phyloP scores from a whole-genome alignment of 139 green algal genomes.

The Coelastrella sp. region DNA sequence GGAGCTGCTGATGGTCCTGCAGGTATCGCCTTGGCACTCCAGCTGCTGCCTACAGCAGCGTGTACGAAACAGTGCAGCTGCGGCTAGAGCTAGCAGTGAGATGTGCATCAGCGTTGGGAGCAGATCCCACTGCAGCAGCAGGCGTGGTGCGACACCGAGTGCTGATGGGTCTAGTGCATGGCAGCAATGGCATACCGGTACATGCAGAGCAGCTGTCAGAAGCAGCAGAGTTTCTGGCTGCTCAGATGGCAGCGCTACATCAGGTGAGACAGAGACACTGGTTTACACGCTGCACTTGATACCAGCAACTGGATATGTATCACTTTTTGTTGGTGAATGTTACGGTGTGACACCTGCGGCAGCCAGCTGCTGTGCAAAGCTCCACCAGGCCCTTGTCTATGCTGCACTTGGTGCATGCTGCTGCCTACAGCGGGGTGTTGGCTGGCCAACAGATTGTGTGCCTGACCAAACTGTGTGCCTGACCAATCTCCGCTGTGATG shows the following conservation, averaged over 20 bases:
- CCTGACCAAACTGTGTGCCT: no score
- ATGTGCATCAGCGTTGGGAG: not conserved
- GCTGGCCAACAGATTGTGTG: no score
- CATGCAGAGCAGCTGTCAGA: slow-evolving; percentile 16
- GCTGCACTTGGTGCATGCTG: no score
- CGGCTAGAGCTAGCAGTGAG: slow-evolving; percentile 12
- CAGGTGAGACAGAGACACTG: not conserved
- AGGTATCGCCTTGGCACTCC: slow-evolving; percentile 41
- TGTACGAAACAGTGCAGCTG: not conserved
- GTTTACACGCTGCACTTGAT: no score
- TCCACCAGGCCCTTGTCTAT: no score
- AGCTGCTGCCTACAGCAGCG: not conserved
- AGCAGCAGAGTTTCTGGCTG: slow-evolving; percentile 10
- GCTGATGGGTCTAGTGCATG: not conserved
- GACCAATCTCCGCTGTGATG: no score
- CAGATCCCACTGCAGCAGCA: slow-evolving; percentile 25
- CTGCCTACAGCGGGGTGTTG: no score
- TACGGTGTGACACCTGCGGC: no score
- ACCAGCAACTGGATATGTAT: no score
- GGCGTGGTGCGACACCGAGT: slow-evolving; percentile 19
- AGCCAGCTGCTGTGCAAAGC: no score
- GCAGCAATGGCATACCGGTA: not conserved
- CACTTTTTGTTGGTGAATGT: no score
- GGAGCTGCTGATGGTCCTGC: not conserved
- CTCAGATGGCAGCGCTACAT: slow-evolving; percentile 2